These are phyloP conservation scores for Crithidia brevicula DNA, from an alignment of 208 protist genomes.

Conservation along the genomic window DNA sequence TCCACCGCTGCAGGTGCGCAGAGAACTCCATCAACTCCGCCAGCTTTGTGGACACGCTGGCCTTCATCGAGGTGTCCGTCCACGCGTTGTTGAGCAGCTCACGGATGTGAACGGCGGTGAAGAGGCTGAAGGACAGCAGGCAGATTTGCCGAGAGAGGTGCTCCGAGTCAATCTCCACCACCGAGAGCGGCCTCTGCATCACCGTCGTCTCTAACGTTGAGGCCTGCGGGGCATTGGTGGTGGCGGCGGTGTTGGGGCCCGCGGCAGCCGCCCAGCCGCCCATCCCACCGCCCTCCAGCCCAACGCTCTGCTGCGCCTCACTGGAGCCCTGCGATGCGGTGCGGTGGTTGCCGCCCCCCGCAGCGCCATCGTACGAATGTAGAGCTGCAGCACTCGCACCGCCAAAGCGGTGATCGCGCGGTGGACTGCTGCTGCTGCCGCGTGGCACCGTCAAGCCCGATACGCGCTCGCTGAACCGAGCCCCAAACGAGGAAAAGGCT, in stretches of 20 bases:
- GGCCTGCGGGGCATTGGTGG: background rate
- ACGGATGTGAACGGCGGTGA: slow-evolving; percentile 53
- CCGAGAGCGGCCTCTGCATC: slow-evolving; percentile 19
- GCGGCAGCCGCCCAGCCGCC: background rate
- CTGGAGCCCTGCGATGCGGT: background rate
- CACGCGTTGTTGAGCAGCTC: slow-evolving; percentile 78
- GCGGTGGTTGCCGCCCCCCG: background rate
- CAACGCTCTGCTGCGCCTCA: background rate
- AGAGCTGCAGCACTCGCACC: background rate
- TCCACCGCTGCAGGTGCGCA: slow-evolving; percentile 50
- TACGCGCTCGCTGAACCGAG: slow-evolving; percentile 7
- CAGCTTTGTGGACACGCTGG: slow-evolving; percentile 45
- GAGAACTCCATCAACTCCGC: slow-evolving; percentile 54
- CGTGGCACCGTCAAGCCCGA: background rate
- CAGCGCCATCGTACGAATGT: background rate
- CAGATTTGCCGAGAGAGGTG: slow-evolving; percentile 54
- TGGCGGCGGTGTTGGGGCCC: background rate
- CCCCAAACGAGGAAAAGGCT: background rate
- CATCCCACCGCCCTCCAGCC: background rate
- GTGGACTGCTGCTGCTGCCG: slow-evolving; percentile 9
- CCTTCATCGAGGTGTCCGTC: slow-evolving; percentile 35
- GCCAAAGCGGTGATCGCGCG: background rate
- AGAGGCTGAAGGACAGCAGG: slow-evolving; percentile 67
- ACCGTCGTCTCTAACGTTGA: slow-evolving; percentile 16
- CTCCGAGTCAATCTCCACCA: slow-evolving; percentile 33